These are phyloP conservation scores for Amanita inopinata DNA, from an alignment of 768 basidiomycete species.

Conservation along the genomic window DNA sequence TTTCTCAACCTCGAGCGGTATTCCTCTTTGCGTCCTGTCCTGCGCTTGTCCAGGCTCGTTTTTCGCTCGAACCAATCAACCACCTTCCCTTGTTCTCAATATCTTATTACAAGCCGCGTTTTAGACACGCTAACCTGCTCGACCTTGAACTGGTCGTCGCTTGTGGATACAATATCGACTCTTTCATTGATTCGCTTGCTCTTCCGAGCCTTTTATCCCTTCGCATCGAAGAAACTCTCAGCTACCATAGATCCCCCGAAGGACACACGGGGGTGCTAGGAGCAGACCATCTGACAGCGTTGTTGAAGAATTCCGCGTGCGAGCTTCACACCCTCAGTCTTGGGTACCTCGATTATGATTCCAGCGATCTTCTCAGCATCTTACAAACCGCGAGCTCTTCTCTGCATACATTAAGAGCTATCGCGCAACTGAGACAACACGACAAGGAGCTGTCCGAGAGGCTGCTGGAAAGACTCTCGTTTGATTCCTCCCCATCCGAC, in stretches of 20 bases:
- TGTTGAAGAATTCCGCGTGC: background rate
- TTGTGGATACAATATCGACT: background rate
- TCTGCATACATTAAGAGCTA: background rate
- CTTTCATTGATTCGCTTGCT: background rate
- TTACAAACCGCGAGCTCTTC: background rate
- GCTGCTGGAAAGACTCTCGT: background rate
- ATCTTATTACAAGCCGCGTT: too few relatives aligned
- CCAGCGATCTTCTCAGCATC: background rate
- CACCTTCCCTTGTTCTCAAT: too few relatives aligned
- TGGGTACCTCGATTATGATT: background rate
- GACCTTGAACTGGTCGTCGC: background rate
- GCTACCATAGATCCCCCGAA: background rate
- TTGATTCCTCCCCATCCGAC: background rate
- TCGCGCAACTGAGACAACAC: background rate
- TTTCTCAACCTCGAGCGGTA: background rate
- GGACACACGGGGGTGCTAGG: background rate
- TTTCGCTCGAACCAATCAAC: background rate
- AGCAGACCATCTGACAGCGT: background rate
- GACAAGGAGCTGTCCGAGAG: background rate
- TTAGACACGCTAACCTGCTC: background rate
- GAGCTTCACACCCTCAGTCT: background rate
- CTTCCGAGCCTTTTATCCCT: background rate
- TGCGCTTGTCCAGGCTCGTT: background rate
- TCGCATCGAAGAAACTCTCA: background rate
- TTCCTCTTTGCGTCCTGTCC: background rate